Percentiles rank a stretch among this genome's conserved stretches.
phyloP scores from a whole-genome alignment of 257 asterid species.

The Solanum sejunctum region DNA sequence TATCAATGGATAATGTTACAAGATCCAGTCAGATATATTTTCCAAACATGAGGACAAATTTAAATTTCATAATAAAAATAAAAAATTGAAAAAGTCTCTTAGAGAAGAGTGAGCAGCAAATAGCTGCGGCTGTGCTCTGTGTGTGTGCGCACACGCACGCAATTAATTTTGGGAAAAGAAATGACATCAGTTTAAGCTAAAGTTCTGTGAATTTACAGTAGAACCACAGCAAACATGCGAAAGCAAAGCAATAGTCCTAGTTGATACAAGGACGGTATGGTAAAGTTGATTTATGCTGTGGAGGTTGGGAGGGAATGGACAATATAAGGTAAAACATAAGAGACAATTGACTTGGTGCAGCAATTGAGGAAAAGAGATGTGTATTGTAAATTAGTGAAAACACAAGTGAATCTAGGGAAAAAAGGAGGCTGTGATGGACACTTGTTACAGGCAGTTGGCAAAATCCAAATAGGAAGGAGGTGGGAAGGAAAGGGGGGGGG shows the following conservation, averaged over 20 bases:
- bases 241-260: not conserved
- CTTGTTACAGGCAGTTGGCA: not conserved
- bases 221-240: not conserved
- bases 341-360: not conserved
- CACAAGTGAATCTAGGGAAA: not conserved
- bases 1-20: not conserved
- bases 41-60: not conserved
- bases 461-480: not conserved
- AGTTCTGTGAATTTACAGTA: not conserved
- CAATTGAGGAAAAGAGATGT: not conserved
- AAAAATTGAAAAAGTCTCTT: not conserved
- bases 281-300: not conserved
- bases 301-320: not conserved
- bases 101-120: not conserved
- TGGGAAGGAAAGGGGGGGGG: not conserved
- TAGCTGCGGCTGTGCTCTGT: not conserved
- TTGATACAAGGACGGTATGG: not conserved
- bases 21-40: not conserved
- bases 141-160: not conserved
- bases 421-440: not conserved
- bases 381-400: not conserved
- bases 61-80: not conserved
- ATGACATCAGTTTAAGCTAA: not conserved
- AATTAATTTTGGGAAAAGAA: not conserved
- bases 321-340: not conserved